Evolutionary conservation across 2,329 filamentous ascomycete species (phyloP), one percentile per base, ranked within the genome.

Genomic region (Pyrenophora teres): DNA sequence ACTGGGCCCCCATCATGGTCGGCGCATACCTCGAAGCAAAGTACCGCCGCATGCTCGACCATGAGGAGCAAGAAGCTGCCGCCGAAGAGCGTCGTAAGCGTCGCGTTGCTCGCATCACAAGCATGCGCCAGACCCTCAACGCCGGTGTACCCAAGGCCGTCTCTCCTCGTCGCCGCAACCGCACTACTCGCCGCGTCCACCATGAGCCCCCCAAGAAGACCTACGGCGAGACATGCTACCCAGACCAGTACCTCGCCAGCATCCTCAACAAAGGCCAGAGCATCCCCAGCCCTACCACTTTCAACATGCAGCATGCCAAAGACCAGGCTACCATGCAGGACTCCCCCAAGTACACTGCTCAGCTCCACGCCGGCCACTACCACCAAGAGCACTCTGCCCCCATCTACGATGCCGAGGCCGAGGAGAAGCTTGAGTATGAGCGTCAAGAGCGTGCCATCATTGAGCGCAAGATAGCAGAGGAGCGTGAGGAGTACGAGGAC

Each of bases 1-100:
- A 55, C 3, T 67, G 62, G 58, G 54, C 60, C 1, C 62, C 68
- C 0, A 54, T 57, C 3, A 64, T 72, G 62, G 64, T 71, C 2
- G 59, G 50, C 19, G 65, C 56, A 2, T 58, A 56, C 43, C 23
- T 72, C 23, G 57, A 62, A 18, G 60, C 68, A 48, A 69, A 66
- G 53, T 71, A 71, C 33, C 58, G 60, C 4, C 35, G 51, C 2
- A 21, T 70, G 36, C 44, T 71, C n/a, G 30, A 37, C 5, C 25
- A 59, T 7, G 65, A 70, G 60, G 56, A 57, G 40, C 48, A 61
- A 16, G 60, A 55, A 6, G 57, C 37, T 7, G 46, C 44, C 27
- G 46, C 38, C 6, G 47, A 53, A 21, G 33, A 12, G 2, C 52
- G 50, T 7, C 45, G 41, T 43, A 48, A 50, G n/a, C 40, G 37